Conservation (phyloP, 257 asterid species). For the Cinchona pubescens region DNA sequence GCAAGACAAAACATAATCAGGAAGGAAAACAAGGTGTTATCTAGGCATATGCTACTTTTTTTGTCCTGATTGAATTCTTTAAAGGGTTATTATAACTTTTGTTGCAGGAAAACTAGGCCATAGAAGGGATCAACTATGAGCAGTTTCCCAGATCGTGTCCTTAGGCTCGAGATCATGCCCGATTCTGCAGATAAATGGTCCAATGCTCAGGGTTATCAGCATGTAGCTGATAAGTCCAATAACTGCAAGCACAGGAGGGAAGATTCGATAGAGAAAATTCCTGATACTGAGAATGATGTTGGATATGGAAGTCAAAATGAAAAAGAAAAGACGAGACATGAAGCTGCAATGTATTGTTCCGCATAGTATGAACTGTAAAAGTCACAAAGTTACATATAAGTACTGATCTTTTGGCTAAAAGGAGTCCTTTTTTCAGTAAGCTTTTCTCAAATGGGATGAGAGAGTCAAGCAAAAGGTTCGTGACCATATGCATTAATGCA, state of each 20-base stretch:
- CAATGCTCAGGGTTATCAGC: neutral
- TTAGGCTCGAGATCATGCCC: constrained; percentile 3
- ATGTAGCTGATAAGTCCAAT: neutral
- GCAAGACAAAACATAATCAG: neutral
- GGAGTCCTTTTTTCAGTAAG: constrained; percentile 8
- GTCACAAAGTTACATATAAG: neutral
- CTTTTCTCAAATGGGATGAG: constrained; percentile 13
- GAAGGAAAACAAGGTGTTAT: neutral
- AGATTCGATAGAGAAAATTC: neutral
- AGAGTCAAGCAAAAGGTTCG: neutral
- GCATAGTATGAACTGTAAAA: neutral
- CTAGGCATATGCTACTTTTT: neutral
- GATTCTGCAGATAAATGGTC: neutral
- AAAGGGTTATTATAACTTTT: neutral
- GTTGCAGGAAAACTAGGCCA: constrained; percentile 1
- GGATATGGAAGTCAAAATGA: no score
- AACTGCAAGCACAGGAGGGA: neutral
- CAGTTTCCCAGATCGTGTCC: constrained; percentile 8
- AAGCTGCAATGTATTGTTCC: neutral
- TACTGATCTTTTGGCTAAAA: neutral
- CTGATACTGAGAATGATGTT: neutral
- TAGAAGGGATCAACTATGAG: neutral
- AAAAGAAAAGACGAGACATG: neutral
- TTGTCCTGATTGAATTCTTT: neutral
- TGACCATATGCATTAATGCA: constrained; percentile 3